A percentile compares a stretch with the other conserved stretches of the same genome.
Evolutionary conservation across 164 flowering plant species (phyloP).

Genomic region (Buxus sempervirens): DNA sequence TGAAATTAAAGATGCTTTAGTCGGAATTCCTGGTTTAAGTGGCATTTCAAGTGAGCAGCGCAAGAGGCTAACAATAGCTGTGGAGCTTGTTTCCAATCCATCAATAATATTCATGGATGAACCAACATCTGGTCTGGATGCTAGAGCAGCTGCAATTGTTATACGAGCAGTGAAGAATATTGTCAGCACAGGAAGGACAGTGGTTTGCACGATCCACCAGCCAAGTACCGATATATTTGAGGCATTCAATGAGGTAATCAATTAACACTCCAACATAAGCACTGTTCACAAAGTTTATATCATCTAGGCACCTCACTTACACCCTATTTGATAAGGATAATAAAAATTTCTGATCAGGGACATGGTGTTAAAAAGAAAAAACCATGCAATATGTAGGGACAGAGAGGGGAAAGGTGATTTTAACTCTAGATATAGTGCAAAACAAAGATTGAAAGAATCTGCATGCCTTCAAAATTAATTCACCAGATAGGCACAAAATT

Average conservation of each 20-base stretch:
- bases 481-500: no score
- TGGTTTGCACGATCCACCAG: conserved; percentile 51
- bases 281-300: no score
- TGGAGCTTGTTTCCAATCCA: conserved; percentile 53
- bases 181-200: conserved; percentile 34
- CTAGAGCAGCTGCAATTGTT: conserved; percentile 45
- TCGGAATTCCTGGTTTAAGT: conserved; percentile 35
- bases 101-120: conserved; percentile 51
- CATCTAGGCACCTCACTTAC: no score
- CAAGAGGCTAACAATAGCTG: conserved; percentile 47
- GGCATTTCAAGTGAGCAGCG: conserved; percentile 46
- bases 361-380: no score
- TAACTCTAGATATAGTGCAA: no score
- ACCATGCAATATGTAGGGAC: no score
- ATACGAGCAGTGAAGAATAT: conserved; percentile 43
- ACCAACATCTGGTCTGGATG: conserved; percentile 46
- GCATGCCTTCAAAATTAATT: no score
- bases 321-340: no score
- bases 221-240: conserved; percentile 53
- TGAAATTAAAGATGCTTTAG: conserved; percentile 34
- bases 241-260: conserved; percentile 44
- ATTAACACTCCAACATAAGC: no score
- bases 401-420: no score
- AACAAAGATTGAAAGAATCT: no score
- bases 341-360: no score